Base-by-base conservation (phyloP, 2,329 filamentous ascomycete genomes). In the Aureobasidium leucospermi region DNA sequence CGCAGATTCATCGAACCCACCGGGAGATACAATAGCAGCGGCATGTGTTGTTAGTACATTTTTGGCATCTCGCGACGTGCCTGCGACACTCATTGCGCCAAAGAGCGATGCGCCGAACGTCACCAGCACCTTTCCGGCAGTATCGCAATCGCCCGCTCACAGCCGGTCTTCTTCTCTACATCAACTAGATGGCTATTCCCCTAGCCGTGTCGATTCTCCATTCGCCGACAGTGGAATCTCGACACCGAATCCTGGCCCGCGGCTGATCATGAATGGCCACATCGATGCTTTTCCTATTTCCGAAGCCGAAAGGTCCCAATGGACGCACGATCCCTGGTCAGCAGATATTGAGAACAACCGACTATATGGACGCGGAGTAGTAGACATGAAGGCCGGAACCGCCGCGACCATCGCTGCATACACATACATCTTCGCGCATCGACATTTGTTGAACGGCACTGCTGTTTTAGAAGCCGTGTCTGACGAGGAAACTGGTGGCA, bases 371-470 rank as follows among this genome's bases (percentile, higher is more conserved):
- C 66, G 74, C 19, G 74, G 73, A 2, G 70, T 67, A 0, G 75
- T 76, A 1, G 75, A 77, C 60, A 77, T 78, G 74, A 77, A 77
- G 64, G 71, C 74, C 6, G 75, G 74, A 0, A 76, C 71, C 5
- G 73, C 72, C 1, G 73, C 75, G 0, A 67, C 66, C 2, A 66
- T 75, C 6, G 71, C 75, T n/a, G 74, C 74, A 3, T 77, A 71
- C 58, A 63, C 66, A 1, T 71, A 71, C 43, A 63, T 76, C 4
- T 51, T 39, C n/a, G 43, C 47, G 6, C 64, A 67, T 36, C 39
- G 57, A 39, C 63, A 59, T 16, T 31, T 59, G 3, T 16, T 57
- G 6, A 42, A 57, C 23, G 52, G 60, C 2, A 58, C 41, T 6
- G 64, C 63, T 28, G 61, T 59, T 2, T 61, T 75, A 11, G 70